phyloP scores from a whole-genome alignment of 768 basidiomycete genomes.

The Suillus alpinus region DNA sequence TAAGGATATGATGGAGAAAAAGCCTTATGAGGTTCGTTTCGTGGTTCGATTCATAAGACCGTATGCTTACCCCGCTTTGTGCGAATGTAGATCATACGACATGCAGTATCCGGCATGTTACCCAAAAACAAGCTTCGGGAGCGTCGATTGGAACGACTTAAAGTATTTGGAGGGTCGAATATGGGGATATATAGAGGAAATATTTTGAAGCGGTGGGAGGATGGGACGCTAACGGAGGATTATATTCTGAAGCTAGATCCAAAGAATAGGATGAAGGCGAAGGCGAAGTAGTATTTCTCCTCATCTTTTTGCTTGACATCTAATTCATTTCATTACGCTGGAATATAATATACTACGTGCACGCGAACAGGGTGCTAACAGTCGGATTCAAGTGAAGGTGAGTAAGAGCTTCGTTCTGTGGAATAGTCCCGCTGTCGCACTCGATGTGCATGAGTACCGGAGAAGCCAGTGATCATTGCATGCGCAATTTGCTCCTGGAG shows the following conservation, averaged over 20 bases:
- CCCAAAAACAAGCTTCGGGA: slow-evolving; percentile 97
- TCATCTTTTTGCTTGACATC: slow-evolving; percentile 9
- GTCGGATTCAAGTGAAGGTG: neutral
- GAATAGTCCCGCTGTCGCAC: neutral
- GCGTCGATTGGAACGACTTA: slow-evolving; percentile 79
- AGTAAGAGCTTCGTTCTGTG: slow-evolving; percentile 3
- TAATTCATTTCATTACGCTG: neutral
- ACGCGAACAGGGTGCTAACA: neutral
- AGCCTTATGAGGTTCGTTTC: slow-evolving; percentile 77
- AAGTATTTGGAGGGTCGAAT: slow-evolving; percentile 80
- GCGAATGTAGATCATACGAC: slow-evolving; percentile 75
- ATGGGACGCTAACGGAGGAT: slow-evolving; percentile 59
- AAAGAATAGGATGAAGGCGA: slow-evolving; percentile 17
- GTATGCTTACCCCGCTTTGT: neutral
- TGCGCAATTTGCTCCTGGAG: slow-evolving; percentile 62
- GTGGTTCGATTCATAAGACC: neutral
- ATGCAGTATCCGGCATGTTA: slow-evolving; percentile 97
- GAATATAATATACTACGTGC: slow-evolving; percentile 1
- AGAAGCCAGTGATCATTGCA: slow-evolving; percentile 8
- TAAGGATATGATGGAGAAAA: slow-evolving; percentile 74
- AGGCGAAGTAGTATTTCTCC: slow-evolving; percentile 14
- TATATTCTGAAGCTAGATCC: slow-evolving; percentile 26
- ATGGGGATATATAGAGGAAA: slow-evolving; percentile 78
- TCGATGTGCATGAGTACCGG: neutral
- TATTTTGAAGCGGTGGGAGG: slow-evolving; percentile 80